These are phyloP conservation scores for Houttuynia cordata DNA, from an alignment of 164 flowering plant genomes.

Conservation along the genomic window DNA sequence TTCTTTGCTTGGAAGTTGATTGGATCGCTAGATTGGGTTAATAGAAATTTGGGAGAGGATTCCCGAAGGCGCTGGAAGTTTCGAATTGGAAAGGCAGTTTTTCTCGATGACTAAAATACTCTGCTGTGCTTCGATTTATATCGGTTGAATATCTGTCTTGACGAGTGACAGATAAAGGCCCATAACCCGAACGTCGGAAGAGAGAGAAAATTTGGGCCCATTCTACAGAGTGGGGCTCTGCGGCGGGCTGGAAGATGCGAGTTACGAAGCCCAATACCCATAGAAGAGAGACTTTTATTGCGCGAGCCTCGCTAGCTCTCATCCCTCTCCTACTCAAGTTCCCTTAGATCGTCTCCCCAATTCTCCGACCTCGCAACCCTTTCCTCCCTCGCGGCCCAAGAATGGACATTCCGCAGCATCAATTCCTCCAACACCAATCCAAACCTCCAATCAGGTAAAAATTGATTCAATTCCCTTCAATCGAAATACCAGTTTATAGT, in stretches of 20 bases:
- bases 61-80: background rate
- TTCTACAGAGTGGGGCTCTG: no score
- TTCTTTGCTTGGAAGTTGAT: no score
- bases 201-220: background rate
- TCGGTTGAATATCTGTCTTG: no score
- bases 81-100: no score
- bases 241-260: background rate
- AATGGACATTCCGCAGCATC: constrained; percentile 18
- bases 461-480: background rate
- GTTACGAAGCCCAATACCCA: background rate
- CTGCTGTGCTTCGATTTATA: no score
- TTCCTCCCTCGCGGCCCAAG: constrained; percentile 3
- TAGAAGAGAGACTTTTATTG: no score
- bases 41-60: background rate
- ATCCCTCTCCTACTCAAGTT: background rate
- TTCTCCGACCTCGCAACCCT: background rate
- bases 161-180: no score
- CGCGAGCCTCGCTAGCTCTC: constrained; percentile 3
- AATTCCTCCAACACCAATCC: constrained; percentile 16
- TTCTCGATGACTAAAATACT: background rate
- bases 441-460: constrained; percentile 26
- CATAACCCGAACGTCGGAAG: no score
- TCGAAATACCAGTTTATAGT: no score
- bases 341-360: background rate
- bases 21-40: background rate